These are phyloP conservation scores for Pochonia chlamydosporia DNA, from an alignment of 2,329 filamentous ascomycete species.

Conservation along the genomic window DNA sequence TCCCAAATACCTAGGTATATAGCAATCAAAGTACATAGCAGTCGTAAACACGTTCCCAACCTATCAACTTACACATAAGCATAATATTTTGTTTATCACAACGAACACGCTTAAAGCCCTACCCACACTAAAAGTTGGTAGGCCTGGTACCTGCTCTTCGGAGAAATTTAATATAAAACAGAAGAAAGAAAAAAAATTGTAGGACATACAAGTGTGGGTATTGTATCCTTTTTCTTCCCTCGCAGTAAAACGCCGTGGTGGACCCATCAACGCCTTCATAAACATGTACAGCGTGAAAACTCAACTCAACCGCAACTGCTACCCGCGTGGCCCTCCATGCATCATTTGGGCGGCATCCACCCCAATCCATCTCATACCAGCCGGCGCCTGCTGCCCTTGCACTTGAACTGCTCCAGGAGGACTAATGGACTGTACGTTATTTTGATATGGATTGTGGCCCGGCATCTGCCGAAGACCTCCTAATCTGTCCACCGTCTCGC, in stretches of 20 bases:
- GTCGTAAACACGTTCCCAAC: too few relatives aligned
- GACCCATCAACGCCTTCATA: background rate
- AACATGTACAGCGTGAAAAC: background rate
- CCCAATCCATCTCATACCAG: slow-evolving; percentile 36
- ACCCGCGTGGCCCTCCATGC: slow-evolving; percentile 18
- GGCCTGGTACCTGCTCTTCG: too few relatives aligned
- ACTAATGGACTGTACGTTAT: slow-evolving; percentile 12
- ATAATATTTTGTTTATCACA: too few relatives aligned
- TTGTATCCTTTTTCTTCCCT: background rate
- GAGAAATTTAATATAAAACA: too few relatives aligned
- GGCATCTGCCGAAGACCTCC: slow-evolving; percentile 30
- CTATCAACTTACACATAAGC: too few relatives aligned
- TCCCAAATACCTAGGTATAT: too few relatives aligned
- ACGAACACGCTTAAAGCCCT: too few relatives aligned
- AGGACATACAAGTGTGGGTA: background rate
- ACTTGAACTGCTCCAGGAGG: slow-evolving; percentile 4
- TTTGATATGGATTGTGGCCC: slow-evolving; percentile 27
- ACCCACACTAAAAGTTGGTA: too few relatives aligned
- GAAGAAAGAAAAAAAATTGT: too few relatives aligned
- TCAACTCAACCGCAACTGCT: background rate
- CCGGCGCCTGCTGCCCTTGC: slow-evolving; percentile 19
- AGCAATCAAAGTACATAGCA: too few relatives aligned
- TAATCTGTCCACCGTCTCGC: slow-evolving; percentile 37
- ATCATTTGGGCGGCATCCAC: slow-evolving; percentile 40
- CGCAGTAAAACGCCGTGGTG: background rate